phyloP scores from a whole-genome alignment of 306 rosid genomes.

The Gynostemma pentaphyllum region DNA sequence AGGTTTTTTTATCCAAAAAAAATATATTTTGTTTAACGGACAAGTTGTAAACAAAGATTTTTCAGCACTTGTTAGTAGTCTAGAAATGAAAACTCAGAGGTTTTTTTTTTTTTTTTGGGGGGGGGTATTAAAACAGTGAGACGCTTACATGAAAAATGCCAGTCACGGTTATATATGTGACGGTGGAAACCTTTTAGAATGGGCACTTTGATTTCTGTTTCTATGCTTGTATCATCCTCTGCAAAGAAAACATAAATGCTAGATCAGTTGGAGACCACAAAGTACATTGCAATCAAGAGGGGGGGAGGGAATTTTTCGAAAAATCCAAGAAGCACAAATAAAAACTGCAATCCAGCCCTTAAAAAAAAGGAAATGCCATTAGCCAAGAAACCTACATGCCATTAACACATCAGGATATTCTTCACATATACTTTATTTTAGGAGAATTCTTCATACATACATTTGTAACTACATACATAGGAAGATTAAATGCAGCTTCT shows the following conservation, averaged over 20 bases:
- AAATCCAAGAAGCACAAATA: background rate
- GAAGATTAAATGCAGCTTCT: background rate
- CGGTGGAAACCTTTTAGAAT: constrained; percentile 66
- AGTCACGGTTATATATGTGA: constrained; percentile 60
- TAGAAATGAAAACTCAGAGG: no score
- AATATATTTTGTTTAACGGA: no score
- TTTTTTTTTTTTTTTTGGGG: no score
- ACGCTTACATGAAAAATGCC: constrained; percentile 89
- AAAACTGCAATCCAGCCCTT: background rate
- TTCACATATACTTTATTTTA: background rate
- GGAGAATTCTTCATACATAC: background rate
- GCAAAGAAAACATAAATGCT: constrained; percentile 17
- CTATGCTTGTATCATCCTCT: constrained; percentile 97
- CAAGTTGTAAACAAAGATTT: no score
- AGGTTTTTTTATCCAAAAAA: no score
- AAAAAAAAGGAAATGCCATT: background rate
- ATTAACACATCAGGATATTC: background rate
- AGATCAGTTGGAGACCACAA: background rate
- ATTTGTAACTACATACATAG: background rate
- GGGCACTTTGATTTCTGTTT: constrained; percentile 70
- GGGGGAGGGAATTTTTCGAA: background rate
- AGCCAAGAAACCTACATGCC: background rate
- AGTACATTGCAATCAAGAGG: background rate
- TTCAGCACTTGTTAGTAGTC: no score
- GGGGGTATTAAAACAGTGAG: background rate